A percentile compares a stretch with the other conserved stretches of the same genome.
phyloP scores from a whole-genome alignment of 2,329 filamentous ascomycete species.

The Setomelanomma holmii region DNA sequence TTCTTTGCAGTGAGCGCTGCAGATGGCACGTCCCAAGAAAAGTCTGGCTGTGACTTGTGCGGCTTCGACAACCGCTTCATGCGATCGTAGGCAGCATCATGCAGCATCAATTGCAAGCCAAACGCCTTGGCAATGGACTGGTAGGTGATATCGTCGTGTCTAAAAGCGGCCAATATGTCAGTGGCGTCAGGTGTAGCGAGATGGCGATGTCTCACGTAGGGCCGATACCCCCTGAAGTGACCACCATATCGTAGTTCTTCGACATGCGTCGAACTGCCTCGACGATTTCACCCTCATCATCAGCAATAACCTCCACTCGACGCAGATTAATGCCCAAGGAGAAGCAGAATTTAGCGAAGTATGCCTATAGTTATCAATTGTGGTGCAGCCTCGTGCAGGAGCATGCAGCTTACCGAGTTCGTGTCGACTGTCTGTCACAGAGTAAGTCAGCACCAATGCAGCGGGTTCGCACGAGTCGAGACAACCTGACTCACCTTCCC shows the following conservation, averaged over 20 bases:
- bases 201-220: conserved; percentile 73
- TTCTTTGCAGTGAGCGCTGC: conserved; percentile 80
- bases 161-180: conserved; percentile 47
- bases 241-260: conserved; percentile 87
- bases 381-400: background rate
- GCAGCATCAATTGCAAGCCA: conserved; percentile 74
- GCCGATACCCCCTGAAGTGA: conserved; percentile 94
- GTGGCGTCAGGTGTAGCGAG: conserved; percentile 17
- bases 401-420: conserved; percentile 57
- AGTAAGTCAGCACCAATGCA: conserved; percentile 25
- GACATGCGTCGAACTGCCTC: conserved; percentile 90
- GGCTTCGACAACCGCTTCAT: conserved; percentile 85
- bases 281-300: conserved; percentile 88
- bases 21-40: conserved; percentile 85
- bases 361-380: conserved; percentile 48
- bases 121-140: conserved; percentile 92
- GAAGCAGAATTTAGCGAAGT: conserved; percentile 72
- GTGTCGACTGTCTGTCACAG: conserved; percentile 66
- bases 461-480: background rate
- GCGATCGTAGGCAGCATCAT: conserved; percentile 76
- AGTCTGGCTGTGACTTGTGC: conserved; percentile 74
- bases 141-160: conserved; percentile 98
- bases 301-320: conserved; percentile 89
- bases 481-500: conserved; percentile 73
- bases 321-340: conserved; percentile 73